Evolutionary conservation across 2,329 filamentous ascomycete genomes (phyloP), one percentile per base, ranked within the genome.

Genomic region (Paecilomyces niveus): DNA sequence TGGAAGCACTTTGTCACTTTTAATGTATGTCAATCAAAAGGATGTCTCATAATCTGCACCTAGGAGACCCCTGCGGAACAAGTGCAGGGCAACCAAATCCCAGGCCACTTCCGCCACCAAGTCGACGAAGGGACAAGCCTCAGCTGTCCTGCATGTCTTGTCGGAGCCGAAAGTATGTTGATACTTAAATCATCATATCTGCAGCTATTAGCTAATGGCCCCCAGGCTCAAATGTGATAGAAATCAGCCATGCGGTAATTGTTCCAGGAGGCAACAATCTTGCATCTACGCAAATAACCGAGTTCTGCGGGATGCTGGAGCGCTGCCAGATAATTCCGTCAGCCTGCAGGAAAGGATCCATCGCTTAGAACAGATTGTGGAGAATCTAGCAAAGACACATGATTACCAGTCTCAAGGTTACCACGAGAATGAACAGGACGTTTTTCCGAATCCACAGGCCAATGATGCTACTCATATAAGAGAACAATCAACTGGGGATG

Each of bases 81-180:
- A 18, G 9, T 21, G n/a, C 15, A 21, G 39, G 3, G n/a, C 39
- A 4, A 18, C n/a, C 39, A 21, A 45, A 8, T 45, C 6, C 39
- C 5, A 45, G 53, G 10, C 35, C 54, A n/a, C 54, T 58, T 52
- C 59, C 59, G 15, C 57, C 59, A 18, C 49, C 51, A 4, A 60
- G 57, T 49, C 59, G 57, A 21, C 59, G 59, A 52, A 60, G 59
- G 45, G 59, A 60, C 51, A 60, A 60, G 31, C 54, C 57, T 10
- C 59, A 60, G 35, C 49, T 60, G 18, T 60, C 59, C 3, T 60
- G 59, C 35, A 58, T 55, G 7, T 52, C 54, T 51, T 60, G 59
- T 24, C 51, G 59, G 11, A 50, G 54, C 53, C 56, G 56, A 45
- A 60, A 60, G 59, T 60, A 54, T 18, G 31, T 21, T 7, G 21